Conservation (phyloP, 768 basidiomycete genomes). For the Paxillus involutus region DNA sequence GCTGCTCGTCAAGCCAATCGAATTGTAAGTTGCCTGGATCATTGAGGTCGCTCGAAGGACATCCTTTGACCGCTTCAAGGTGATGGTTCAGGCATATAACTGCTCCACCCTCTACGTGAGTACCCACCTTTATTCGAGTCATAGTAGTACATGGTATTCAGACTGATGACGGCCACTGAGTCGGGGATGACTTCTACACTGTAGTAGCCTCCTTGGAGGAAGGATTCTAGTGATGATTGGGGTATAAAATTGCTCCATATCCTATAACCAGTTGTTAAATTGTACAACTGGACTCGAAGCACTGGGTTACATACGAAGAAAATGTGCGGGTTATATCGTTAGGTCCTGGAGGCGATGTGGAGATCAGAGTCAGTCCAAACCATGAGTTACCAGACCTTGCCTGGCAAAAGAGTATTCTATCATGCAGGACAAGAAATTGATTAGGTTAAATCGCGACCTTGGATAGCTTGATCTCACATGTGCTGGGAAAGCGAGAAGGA, state of each 20-base stretch:
- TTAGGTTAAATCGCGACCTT: neutral
- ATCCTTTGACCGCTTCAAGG: conserved; percentile 72
- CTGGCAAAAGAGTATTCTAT: conserved; percentile 68
- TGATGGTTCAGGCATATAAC: conserved; percentile 6
- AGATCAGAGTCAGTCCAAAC: conserved; percentile 2
- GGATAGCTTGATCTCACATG: conserved; percentile 45
- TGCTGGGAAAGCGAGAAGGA: conserved; percentile 37
- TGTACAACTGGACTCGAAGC: neutral
- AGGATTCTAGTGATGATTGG: conserved; percentile 68
- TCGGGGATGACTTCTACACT: conserved; percentile 77
- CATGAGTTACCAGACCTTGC: conserved; percentile 29
- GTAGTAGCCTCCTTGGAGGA: conserved; percentile 87
- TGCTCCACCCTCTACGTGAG: neutral
- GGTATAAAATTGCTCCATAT: conserved; percentile 87
- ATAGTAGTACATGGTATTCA: conserved; percentile 92
- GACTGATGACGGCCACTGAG: conserved; percentile 72
- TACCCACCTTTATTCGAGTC: conserved; percentile 79
- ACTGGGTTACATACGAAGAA: conserved; percentile 50
- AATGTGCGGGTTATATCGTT: conserved; percentile 70
- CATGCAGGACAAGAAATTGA: neutral
- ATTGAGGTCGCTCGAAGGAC: conserved; percentile 54
- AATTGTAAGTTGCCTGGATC: conserved; percentile 90
- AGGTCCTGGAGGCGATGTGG: conserved; percentile 44
- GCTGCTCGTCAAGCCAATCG: conserved; percentile 89
- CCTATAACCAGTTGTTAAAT: conserved; percentile 33